Base-by-base conservation (phyloP, 495 filamentous ascomycete genomes). In the Tuber brumale region DNA sequence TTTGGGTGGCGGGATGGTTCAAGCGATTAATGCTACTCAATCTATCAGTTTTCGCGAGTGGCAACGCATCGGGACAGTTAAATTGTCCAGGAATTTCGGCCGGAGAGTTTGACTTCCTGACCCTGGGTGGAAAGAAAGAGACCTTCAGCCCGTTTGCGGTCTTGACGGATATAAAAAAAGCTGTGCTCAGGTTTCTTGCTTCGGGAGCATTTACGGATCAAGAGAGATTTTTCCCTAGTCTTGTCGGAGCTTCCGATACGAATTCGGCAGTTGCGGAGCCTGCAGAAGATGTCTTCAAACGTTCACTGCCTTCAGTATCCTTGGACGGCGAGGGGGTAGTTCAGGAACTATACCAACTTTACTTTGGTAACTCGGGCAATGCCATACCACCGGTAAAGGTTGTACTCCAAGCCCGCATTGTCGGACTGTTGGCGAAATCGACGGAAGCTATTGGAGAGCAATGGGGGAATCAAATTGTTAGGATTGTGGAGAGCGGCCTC, bases 241-340 rank as follows among this genome's bases (percentile, higher is more conserved):
- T 99, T 23, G 92, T 92, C 80, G 93, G 94, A 9, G 90, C 93
- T 71, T 89, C 92, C 0, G 94, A 96, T 84, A 79, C 90, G 1
- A 95, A 97, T 78, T 94, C 91, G 16, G 89, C 91, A 21, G 89
- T 97, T 69, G 90, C 92, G 16, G 90, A 92, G 19, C 85, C 92
- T 69, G 95, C 92, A 0, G 93, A 97, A 70, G 94, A 96, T 81
- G 87, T 94, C 46, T 82, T 97, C 44, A 97, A 97, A 84, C 86
- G 94, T 75, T 90, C 88, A 41, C 84, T 86, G 37, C 85, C 89
- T 5, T 86, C 87, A 16, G 85, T 91, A 39, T 89, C 91, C 16
- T 85, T 97, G 19, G 95, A 97, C 84, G 88, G 94, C 76, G 77
- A 85, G n/a, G 79, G 77, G 5, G 75, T 94, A 39, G 85, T 97